Base-by-base conservation (phyloP, 1,139 yeast species). In the Tardiomyces digboiensis region DNA sequence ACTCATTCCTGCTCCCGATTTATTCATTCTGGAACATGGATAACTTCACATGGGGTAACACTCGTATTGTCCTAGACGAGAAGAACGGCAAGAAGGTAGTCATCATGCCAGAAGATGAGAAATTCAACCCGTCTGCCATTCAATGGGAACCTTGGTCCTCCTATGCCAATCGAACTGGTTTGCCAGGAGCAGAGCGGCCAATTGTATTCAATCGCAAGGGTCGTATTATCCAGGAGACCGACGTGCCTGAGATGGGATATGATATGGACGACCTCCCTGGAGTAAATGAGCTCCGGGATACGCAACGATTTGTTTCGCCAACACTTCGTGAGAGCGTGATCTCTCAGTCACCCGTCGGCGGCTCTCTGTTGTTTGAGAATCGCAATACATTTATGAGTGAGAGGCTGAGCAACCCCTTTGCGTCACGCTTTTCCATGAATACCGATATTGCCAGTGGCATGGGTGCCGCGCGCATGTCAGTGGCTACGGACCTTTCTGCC, bases 21-120 rank as follows among this genome's bases (percentile, higher is more conserved):
- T 64, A 64, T 46, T 61, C 68, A 13, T 64, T 64, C 55, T 64
- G 68, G 68, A 56, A 64, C 42, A 64, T 62, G 59, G 68, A 64
- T 44, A 53, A 64, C 47, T 64, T 65, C 50, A 46, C 62, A 6
- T 67, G 72, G 71, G 72, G 72, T 51, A 65, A 66, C 43, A 67
- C 71, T 10, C 68, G 71, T 47, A 54, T 65, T 19, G 71, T 66
- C 14, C 56, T 67, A 22, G 70, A 65, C 29, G 70, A 67, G 46
- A 58, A 65, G 44, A 61, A 60, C 42, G 67, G 67, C 40, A 61
- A 61, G 45, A 60, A 62, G 45, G 54, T 60, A n/a, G 57, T 65
- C 1, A 49, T 57, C 5, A 60, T 55, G 21, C 62, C 60, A 23
- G 64, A 61, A 13, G 36, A 42, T 4, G 62, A 60, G 41, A 55